Evolutionary conservation across 2,329 filamentous ascomycete species (phyloP).

Genomic region (Trichophyton schoenleinii): DNA sequence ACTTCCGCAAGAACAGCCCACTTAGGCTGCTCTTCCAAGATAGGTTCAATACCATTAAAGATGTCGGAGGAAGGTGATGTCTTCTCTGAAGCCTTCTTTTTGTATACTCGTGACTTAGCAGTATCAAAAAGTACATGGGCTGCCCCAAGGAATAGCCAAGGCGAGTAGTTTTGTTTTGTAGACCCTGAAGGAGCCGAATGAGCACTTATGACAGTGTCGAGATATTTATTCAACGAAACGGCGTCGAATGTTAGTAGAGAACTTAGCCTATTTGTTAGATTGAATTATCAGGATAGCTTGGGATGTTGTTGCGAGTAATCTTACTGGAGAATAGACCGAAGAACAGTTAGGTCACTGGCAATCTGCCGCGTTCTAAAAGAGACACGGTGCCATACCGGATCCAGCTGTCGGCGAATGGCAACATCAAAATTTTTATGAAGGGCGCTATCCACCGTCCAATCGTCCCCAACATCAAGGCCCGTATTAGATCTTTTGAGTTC

Average conservation of each 20-base stretch:
- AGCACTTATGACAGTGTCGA: conserved; percentile 86
- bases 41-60: conserved; percentile 51
- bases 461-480: conserved; percentile 75
- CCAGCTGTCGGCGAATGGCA: conserved; percentile 75
- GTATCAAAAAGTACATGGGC: conserved; percentile 89
- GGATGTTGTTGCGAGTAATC: conserved; percentile 10
- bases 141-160: conserved; percentile 91
- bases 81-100: conserved; percentile 49
- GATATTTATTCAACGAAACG: conserved; percentile 79
- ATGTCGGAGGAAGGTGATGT: conserved; percentile 17
- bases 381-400: conserved; percentile 93
- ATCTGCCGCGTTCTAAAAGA: conserved; percentile 94
- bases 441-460: conserved; percentile 91
- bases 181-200: conserved; percentile 81
- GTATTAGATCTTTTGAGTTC: conserved; percentile 86
- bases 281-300: neutral
- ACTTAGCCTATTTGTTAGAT: conserved; percentile 18
- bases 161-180: conserved; percentile 76
- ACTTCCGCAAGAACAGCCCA: conserved; percentile 84
- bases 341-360: conserved; percentile 71
- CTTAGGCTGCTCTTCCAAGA: conserved; percentile 89
- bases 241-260: conserved; percentile 73
- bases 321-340: conserved; percentile 69
- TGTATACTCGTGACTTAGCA: conserved; percentile 77
- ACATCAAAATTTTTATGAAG: conserved; percentile 85